Conservation (phyloP, 2,329 filamentous ascomycete species). For the Gaeumannomyces tritici region DNA sequence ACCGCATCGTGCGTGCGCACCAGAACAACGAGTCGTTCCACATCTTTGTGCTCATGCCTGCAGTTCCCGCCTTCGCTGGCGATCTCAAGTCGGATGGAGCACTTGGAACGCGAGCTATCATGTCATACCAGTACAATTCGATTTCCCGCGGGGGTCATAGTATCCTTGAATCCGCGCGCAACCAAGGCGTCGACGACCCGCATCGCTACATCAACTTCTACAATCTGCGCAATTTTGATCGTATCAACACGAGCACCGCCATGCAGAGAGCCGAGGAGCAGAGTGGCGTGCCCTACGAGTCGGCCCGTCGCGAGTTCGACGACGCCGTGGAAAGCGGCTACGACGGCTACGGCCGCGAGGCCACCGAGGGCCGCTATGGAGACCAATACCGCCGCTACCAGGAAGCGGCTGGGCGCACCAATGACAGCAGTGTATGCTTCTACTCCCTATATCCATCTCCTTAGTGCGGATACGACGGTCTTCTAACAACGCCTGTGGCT, state of each 20-base stretch:
- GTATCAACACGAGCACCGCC: conserved; percentile 60
- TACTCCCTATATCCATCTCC: background rate
- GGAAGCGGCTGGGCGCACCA: conserved; percentile 47
- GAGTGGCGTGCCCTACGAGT: conserved; percentile 58
- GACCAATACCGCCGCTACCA: conserved; percentile 63
- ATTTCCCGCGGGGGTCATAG: conserved; percentile 70
- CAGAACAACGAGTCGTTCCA: conserved; percentile 58
- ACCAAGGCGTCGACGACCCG: conserved; percentile 57
- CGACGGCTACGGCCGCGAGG: conserved; percentile 19
- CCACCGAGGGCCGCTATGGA: conserved; percentile 19
- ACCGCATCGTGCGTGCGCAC: conserved; percentile 64
- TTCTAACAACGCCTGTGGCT: background rate
- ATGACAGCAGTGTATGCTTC: conserved; percentile 18
- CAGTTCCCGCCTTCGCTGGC: conserved; percentile 74
- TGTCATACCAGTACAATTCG: conserved; percentile 78
- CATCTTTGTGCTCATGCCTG: conserved; percentile 68
- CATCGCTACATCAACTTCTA: conserved; percentile 72
- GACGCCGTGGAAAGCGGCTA: conserved; percentile 40
- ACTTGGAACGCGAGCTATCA: conserved; percentile 72
- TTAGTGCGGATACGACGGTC: background rate
- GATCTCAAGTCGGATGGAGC: conserved; percentile 65
- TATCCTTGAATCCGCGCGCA: conserved; percentile 62
- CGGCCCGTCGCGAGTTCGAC: conserved; percentile 54
- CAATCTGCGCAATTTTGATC: conserved; percentile 76
- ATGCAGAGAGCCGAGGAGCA: conserved; percentile 51